These are phyloP conservation scores for Colletotrichum shisoi DNA, from an alignment of 2,329 filamentous ascomycete genomes.

Conservation along the genomic window DNA sequence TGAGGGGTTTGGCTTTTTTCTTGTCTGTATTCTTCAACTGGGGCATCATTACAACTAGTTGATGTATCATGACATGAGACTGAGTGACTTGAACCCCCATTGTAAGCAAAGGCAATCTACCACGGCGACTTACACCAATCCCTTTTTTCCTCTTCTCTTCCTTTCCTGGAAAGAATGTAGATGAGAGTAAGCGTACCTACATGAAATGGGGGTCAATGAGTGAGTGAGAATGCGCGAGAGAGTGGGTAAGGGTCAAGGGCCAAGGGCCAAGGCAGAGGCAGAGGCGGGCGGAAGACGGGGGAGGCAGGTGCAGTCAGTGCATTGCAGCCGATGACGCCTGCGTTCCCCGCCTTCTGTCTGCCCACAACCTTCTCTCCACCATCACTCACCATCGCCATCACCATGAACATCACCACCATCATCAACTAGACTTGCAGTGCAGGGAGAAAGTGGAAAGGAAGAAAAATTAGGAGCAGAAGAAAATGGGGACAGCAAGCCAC, in stretches of 20 bases:
- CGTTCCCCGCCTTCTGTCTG: slow-evolving; percentile 16
- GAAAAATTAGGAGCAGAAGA: neutral
- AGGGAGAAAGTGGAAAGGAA: neutral
- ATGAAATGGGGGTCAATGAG: slow-evolving; percentile 2
- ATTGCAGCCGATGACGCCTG: slow-evolving; percentile 32
- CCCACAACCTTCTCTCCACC: neutral
- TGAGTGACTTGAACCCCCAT: neutral
- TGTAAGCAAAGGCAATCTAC: neutral
- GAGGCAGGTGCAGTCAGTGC: slow-evolving; percentile 24
- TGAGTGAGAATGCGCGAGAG: slow-evolving; percentile 2
- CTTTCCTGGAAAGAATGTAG: neutral
- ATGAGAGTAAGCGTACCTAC: neutral
- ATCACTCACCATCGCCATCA: neutral
- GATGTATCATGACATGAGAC: neutral
- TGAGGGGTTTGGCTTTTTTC: neutral
- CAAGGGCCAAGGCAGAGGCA: no score
- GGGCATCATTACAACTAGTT: neutral
- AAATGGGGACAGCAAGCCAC: neutral
- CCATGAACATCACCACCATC: neutral
- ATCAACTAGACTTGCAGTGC: neutral
- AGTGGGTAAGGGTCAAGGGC: no score
- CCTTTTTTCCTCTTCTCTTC: no score
- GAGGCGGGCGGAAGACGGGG: neutral
- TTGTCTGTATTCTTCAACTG: neutral
- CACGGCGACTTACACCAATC: neutral